phyloP scores from a whole-genome alignment of 768 basidiomycete genomes.

The Psilocybe azurescens region DNA sequence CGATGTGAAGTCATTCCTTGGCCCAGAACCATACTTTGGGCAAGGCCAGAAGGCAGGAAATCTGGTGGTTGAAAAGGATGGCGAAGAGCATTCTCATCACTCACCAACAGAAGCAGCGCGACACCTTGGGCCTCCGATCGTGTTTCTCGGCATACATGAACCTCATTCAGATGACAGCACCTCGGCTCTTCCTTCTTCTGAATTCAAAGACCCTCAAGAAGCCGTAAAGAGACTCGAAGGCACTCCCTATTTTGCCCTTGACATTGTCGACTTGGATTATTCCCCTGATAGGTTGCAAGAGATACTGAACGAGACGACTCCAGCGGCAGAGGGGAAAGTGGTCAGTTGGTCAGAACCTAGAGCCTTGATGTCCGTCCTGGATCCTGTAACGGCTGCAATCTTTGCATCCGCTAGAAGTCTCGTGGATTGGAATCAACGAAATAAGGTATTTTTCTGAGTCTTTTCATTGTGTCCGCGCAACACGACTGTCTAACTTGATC shows the following conservation, averaged over 20 bases:
- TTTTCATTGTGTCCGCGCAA: neutral
- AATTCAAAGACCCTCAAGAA: conserved; percentile 60
- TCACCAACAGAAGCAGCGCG: conserved; percentile 60
- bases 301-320: conserved; percentile 44
- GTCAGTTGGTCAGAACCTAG: conserved; percentile 74
- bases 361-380: conserved; percentile 57
- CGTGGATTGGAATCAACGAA: conserved; percentile 93
- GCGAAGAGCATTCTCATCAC: conserved; percentile 28
- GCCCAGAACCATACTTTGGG: conserved; percentile 70
- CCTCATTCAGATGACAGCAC: conserved; percentile 36
- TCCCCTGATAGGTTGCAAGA: conserved; percentile 37
- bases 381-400: conserved; percentile 70
- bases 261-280: conserved; percentile 59
- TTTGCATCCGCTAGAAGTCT: conserved; percentile 82
- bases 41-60: conserved; percentile 60
- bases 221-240: conserved; percentile 71
- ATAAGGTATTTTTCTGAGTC: conserved; percentile 58
- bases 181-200: conserved; percentile 66
- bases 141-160: conserved; percentile 86
- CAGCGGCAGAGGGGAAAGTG: conserved; percentile 41
- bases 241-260: conserved; percentile 86
- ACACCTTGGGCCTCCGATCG: conserved; percentile 60
- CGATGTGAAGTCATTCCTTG: conserved; percentile 70
- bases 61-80: conserved; percentile 35
- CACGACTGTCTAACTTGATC: neutral